Conservation (phyloP, 2,329 filamentous ascomycete genomes). For the Huntiella savannae region DNA sequence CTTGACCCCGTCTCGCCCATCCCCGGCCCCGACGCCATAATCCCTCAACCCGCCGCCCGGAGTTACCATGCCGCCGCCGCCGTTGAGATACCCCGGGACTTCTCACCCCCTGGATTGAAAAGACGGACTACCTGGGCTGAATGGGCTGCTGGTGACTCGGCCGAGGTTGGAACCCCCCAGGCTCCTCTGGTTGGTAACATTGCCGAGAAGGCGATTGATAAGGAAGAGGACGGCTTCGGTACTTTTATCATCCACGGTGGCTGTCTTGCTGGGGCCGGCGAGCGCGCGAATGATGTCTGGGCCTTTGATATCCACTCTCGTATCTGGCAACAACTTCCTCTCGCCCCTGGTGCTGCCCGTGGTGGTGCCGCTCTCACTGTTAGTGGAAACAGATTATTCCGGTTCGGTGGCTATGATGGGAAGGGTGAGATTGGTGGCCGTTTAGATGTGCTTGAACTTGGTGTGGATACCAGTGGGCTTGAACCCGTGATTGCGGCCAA, state of each 20-base stretch:
- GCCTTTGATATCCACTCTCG: slow-evolving; percentile 47
- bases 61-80: slow-evolving; percentile 50
- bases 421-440: slow-evolving; percentile 47
- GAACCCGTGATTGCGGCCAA: slow-evolving; percentile 32
- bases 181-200: slow-evolving; percentile 37
- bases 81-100: slow-evolving; percentile 36
- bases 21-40: slow-evolving; percentile 21
- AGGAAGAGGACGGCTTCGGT: slow-evolving; percentile 42
- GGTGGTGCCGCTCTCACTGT: slow-evolving; percentile 50
- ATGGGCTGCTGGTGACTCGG: slow-evolving; percentile 35
- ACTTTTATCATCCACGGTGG: slow-evolving; percentile 64
- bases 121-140: slow-evolving; percentile 31
- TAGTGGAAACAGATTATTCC: slow-evolving; percentile 45
- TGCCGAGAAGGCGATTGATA: slow-evolving; percentile 37
- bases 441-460: slow-evolving; percentile 46
- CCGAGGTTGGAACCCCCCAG: slow-evolving; percentile 38
- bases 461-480: slow-evolving; percentile 27
- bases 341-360: slow-evolving; percentile 46
- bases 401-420: slow-evolving; percentile 68
- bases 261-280: slow-evolving; percentile 38
- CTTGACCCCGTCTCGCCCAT: slow-evolving; percentile 35
- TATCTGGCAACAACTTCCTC: slow-evolving; percentile 47
- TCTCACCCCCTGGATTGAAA: slow-evolving; percentile 19
- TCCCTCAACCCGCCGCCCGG: slow-evolving; percentile 38
- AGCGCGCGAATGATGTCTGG: slow-evolving; percentile 53